Base-by-base conservation (phyloP, 306 rosid species). In the Vigna reflexopilosa region DNA sequence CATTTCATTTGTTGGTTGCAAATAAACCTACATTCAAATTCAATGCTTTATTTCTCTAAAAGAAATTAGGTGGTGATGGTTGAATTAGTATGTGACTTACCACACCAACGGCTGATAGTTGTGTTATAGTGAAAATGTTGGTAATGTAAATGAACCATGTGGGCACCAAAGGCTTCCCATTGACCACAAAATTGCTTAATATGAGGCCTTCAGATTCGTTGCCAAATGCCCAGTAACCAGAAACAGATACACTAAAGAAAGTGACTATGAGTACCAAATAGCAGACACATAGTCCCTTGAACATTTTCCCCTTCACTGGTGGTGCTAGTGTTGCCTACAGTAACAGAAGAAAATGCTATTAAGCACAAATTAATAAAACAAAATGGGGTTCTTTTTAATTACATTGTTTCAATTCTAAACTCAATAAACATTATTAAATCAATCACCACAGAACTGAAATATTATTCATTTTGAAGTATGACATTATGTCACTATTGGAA, bases 201-300 rank as follows among this genome's bases (percentile, higher is more conserved):
- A 94, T 58, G 50, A 88, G 84, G 42, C 94, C 86, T 59, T 75
- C 80, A 28, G 91, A 73, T 72, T 79, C 13, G 70, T 89, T 92
- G 5, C 98, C 98, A 83, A 92, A 94, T 54, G 93, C 97, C 97
- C 90, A 90, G 64, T 90, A 94, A 59, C 98, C 96, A 68, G 94
- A 88, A 40, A 89, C 78, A 4, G 94, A 83, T 5, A 92, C 93
- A 17, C 86, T 84, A 79, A 85, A 94, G 86, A 89, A 94, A 20
- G 92, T 92, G 22, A 70, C 34, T 0, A 40, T 47, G 7, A 88
- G 70, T 2, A 94, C 77, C 2, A 75, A 5, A 40, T 94, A 94
- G 66, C 94, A 94, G 68, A 92, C 67, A 24, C 82, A 61, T 1
- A 92, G 81, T 45, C 89, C 96, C 83, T 92, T 90, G 83, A 94